Conservation (phyloP, 1,284 basidiomycete genomes). For the Leccinum subspadiceum region DNA sequence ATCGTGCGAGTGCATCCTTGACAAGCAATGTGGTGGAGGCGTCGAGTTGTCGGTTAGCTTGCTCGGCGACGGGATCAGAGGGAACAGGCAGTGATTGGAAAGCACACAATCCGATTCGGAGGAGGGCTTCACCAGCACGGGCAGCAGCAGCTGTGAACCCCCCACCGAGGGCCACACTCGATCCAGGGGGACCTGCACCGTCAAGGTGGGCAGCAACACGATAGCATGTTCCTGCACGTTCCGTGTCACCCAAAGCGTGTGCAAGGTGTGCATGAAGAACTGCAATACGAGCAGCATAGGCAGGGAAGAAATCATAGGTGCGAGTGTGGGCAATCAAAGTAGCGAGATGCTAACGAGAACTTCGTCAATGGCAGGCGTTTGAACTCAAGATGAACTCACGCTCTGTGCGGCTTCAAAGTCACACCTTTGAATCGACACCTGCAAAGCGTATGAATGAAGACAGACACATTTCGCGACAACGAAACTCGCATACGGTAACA, state of each 20-base stretch:
- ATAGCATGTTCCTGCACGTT: conserved; percentile 60
- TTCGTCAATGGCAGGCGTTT: neutral
- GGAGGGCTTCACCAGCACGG: conserved; percentile 55
- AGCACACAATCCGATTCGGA: conserved; percentile 50
- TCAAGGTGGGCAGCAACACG: conserved; percentile 51
- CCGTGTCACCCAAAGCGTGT: conserved; percentile 50
- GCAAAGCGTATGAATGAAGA: neutral
- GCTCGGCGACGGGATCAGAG: conserved; percentile 1
- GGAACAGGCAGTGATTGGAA: neutral
- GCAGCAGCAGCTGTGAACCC: conserved; percentile 58
- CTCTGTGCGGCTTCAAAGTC: conserved; percentile 62
- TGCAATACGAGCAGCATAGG: conserved; percentile 60
- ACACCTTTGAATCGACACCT: conserved; percentile 64
- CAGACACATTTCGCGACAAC: neutral
- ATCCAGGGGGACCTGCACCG: conserved; percentile 27
- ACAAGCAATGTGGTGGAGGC: conserved; percentile 12
- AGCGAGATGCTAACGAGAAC: conserved; percentile 45
- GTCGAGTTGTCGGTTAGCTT: conserved; percentile 17
- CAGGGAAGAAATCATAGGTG: conserved; percentile 50
- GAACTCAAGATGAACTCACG: conserved; percentile 23
- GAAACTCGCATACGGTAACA: conserved; percentile 45
- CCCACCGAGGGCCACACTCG: conserved; percentile 25
- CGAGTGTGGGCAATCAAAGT: conserved; percentile 61
- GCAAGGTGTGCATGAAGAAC: conserved; percentile 70
- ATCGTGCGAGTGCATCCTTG: conserved; percentile 32